Percentiles rank a stretch among this genome's conserved stretches.
These are phyloP conservation scores for Ophiostoma sp. DNA, from an alignment of 2,329 filamentous ascomycete genomes.

Conservation along the genomic window DNA sequence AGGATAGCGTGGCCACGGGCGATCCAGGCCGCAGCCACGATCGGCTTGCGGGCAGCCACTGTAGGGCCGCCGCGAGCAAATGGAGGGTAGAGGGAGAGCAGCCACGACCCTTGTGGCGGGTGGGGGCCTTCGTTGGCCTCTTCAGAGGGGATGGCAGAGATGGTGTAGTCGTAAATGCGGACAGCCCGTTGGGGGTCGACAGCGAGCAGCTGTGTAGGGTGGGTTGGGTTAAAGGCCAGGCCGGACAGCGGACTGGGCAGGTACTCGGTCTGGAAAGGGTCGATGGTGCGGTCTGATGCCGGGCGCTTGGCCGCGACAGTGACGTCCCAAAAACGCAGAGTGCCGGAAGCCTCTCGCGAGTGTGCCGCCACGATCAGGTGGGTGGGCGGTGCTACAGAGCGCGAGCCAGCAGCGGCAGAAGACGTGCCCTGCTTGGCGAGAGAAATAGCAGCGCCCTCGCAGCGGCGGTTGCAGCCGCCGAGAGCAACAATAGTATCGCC, in stretches of 20 bases:
- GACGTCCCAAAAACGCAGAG: constrained; percentile 55
- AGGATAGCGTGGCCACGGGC: constrained; percentile 55
- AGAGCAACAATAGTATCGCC: constrained; percentile 54
- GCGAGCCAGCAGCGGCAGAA: constrained; percentile 26
- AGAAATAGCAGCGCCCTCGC: constrained; percentile 53
- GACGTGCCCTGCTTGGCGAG: constrained; percentile 26
- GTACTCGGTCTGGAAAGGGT: constrained; percentile 58
- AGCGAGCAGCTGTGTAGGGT: constrained; percentile 53
- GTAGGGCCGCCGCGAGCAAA: constrained; percentile 46
- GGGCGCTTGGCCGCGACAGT: constrained; percentile 40
- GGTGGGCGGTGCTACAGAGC: constrained; percentile 31
- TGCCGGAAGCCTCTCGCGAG: constrained; percentile 54
- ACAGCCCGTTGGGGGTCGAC: constrained; percentile 52
- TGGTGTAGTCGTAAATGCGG: constrained; percentile 57
- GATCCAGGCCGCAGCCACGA: constrained; percentile 60
- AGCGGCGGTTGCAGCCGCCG: constrained; percentile 48
- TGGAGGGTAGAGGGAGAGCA: constrained; percentile 56
- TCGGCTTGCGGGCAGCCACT: constrained; percentile 46
- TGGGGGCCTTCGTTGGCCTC: constrained; percentile 48
- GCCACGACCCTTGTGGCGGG: constrained; percentile 57
- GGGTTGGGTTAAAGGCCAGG: constrained; percentile 57
- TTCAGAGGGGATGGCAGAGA: constrained; percentile 48
- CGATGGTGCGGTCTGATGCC: constrained; percentile 31
- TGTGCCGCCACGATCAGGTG: constrained; percentile 56
- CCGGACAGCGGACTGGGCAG: constrained; percentile 50